Conservation (phyloP, 1,139 yeast species). For the Taphrina flavorubra region DNA sequence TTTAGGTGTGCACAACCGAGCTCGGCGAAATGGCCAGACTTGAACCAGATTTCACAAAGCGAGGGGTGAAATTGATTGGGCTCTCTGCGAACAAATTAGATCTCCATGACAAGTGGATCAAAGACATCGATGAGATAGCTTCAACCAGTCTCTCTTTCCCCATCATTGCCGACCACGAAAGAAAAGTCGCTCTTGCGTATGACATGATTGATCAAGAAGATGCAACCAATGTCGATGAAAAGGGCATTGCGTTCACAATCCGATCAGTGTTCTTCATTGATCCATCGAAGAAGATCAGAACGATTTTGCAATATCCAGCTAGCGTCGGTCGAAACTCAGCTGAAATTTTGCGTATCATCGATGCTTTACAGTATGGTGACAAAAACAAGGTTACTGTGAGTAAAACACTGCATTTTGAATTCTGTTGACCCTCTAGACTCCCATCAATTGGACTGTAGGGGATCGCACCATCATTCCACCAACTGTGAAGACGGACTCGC, state of each 20-base stretch:
- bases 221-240: constrained; percentile 72
- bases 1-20: constrained; percentile 78
- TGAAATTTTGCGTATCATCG: constrained; percentile 84
- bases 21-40: constrained; percentile 87
- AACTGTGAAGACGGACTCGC: constrained; percentile 66
- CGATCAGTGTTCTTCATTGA: constrained; percentile 89
- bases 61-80: constrained; percentile 84
- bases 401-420: neutral
- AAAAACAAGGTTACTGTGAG: constrained; percentile 70
- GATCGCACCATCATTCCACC: constrained; percentile 91
- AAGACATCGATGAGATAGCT: constrained; percentile 81
- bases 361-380: constrained; percentile 78
- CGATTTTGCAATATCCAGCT: constrained; percentile 85
- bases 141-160: constrained; percentile 76
- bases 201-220: constrained; percentile 94
- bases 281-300: constrained; percentile 82
- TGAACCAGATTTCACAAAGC: constrained; percentile 79
- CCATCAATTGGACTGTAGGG: constrained; percentile 56
- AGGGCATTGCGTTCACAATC: constrained; percentile 72
- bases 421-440: constrained; percentile 10
- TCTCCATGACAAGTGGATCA: constrained; percentile 79
- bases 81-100: constrained; percentile 80
- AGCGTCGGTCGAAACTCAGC: constrained; percentile 88
- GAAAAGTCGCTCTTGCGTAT: constrained; percentile 79
- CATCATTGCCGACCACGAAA: constrained; percentile 80